These are phyloP conservation scores for Malassezia equina DNA, from an alignment of 1,284 basidiomycete species.

Conservation along the genomic window DNA sequence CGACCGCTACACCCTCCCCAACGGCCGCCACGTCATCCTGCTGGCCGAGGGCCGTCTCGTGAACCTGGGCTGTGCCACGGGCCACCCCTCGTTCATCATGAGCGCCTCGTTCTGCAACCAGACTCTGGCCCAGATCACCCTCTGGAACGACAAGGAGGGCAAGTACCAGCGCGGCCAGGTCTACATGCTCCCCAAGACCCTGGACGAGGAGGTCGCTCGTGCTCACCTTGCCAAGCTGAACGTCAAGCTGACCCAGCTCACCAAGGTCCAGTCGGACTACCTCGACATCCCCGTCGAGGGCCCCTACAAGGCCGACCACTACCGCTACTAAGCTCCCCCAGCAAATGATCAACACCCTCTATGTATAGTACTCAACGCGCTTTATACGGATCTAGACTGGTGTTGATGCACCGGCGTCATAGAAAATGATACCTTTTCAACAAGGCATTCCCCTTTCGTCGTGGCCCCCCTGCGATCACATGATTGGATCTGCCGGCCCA, in stretches of 20 bases:
- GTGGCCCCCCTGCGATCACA: background rate
- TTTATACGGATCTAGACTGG: constrained; percentile 7
- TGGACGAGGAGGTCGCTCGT: constrained; percentile 96
- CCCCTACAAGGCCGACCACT: constrained; percentile 63
- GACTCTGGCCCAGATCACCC: constrained; percentile 92
- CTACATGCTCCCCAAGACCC: constrained; percentile 72
- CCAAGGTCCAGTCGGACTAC: constrained; percentile 72
- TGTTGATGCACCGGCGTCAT: constrained; percentile 5
- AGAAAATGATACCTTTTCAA: constrained; percentile 33
- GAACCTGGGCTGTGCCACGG: constrained; percentile 74
- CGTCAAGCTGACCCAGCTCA: constrained; percentile 82
- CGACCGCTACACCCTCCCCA: constrained; percentile 81
- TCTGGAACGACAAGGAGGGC: constrained; percentile 71
- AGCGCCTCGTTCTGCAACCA: constrained; percentile 99
- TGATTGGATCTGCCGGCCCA: background rate
- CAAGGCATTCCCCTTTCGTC: constrained; percentile 23
- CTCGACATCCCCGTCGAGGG: constrained; percentile 79
- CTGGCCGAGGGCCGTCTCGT: constrained; percentile 97
- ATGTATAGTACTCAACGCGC: constrained; percentile 23
- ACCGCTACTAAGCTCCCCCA: constrained; percentile 44
- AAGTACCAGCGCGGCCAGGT: constrained; percentile 61
- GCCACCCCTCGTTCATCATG: constrained; percentile 74
- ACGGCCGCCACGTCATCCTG: constrained; percentile 70
- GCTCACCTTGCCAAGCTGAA: constrained; percentile 83
- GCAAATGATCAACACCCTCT: constrained; percentile 7